Conservation (phyloP, 495 filamentous ascomycete genomes). For the Daldinia childiae region DNA sequence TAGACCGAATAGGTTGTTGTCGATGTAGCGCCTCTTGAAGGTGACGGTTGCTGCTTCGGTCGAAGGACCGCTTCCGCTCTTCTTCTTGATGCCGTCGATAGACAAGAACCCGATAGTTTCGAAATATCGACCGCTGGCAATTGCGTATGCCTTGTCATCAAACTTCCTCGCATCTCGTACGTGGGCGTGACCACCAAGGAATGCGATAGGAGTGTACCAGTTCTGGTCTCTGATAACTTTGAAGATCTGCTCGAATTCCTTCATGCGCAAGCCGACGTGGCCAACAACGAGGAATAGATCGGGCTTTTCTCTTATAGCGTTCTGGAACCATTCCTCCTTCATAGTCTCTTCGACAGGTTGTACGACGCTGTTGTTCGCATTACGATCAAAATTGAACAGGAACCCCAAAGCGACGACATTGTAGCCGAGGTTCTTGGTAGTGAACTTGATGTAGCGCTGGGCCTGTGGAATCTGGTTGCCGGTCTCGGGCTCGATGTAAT, state of each 20-base stretch:
- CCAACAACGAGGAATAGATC: conserved; percentile 90
- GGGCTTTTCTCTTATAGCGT: conserved; percentile 82
- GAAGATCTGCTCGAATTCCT: conserved; percentile 80
- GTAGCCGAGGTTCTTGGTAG: conserved; percentile 84
- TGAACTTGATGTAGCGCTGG: conserved; percentile 84
- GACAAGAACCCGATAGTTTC: conserved; percentile 98
- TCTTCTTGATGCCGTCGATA: conserved; percentile 71
- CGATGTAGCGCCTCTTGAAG: conserved; percentile 87
- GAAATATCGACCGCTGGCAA: conserved; percentile 95
- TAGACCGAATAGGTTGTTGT: conserved; percentile 90
- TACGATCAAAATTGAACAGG: conserved; percentile 89
- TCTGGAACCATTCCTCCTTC: conserved; percentile 87
- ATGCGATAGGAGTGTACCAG: conserved; percentile 85
- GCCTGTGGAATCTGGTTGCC: conserved; percentile 79
- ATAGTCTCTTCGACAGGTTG: conserved; percentile 80
- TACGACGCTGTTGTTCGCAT: conserved; percentile 88
- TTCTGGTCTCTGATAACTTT: conserved; percentile 78
- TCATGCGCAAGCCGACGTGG: conserved; percentile 82
- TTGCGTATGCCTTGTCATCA: conserved; percentile 79
- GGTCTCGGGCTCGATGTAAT: conserved; percentile 78
- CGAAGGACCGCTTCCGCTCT: conserved; percentile 31
- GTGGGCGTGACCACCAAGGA: conserved; percentile 93
- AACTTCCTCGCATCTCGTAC: conserved; percentile 86
- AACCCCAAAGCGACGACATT: conserved; percentile 91
- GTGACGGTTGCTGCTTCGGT: conserved; percentile 52